Percentiles rank a stretch among this genome's conserved stretches.
These are phyloP conservation scores for Adansonia rubrostipa DNA, from an alignment of 441 rosid genomes.

Conservation along the genomic window DNA sequence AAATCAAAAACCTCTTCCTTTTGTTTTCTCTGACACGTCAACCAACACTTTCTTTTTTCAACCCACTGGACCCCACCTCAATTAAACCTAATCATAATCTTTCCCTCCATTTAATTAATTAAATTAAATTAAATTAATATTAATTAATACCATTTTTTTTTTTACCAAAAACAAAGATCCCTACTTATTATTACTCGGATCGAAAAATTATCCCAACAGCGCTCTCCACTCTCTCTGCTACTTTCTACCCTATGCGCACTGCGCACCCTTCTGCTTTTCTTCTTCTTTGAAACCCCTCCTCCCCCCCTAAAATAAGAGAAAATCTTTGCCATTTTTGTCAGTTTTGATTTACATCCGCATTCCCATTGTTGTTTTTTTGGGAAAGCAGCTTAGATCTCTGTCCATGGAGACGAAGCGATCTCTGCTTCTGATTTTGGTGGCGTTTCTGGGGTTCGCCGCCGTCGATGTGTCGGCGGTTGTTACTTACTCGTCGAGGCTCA, in stretches of 20 bases:
- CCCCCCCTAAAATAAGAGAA: background rate
- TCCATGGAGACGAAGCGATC: conserved; percentile 49
- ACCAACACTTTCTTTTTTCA: background rate
- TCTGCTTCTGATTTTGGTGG: conserved; percentile 37
- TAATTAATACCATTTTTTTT: background rate
- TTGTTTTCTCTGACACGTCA: conserved; percentile 28
- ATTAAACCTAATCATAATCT: conserved; percentile 12
- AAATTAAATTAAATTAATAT: background rate
- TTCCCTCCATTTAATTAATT: background rate
- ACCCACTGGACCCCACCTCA: conserved; percentile 12
- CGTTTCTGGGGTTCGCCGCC: conserved; percentile 23
- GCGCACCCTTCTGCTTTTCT: conserved; percentile 18
- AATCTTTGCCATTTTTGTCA: background rate
- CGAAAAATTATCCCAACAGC: conserved; percentile 19
- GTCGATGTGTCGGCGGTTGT: conserved; percentile 29
- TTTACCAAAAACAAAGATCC: background rate
- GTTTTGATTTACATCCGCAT: background rate
- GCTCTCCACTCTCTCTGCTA: conserved; percentile 2
- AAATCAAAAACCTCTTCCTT: background rate
- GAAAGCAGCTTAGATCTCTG: conserved; percentile 14
- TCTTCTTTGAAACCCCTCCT: background rate
- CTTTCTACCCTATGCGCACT: background rate
- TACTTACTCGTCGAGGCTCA: conserved; percentile 59
- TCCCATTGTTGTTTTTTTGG: background rate
- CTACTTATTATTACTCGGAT: background rate